Conservation (phyloP, 352 stramenopile species). For the Phytopythium delawarense region DNA sequence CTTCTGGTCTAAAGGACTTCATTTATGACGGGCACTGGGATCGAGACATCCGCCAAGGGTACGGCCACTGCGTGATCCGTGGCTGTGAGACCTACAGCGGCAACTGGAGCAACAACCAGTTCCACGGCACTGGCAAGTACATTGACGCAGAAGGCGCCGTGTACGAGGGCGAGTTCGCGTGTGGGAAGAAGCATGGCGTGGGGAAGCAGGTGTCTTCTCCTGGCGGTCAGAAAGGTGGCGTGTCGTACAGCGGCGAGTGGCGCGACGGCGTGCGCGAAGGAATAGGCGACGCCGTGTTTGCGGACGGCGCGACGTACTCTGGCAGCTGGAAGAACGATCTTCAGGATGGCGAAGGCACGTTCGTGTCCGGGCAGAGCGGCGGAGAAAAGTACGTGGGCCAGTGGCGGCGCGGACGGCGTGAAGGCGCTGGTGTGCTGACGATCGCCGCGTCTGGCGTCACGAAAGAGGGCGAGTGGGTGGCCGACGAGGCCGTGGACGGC, state of each 20-base stretch:
- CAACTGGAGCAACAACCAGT: slow-evolving; percentile 65
- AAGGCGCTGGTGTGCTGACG: slow-evolving; percentile 46
- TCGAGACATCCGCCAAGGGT: slow-evolving; percentile 47
- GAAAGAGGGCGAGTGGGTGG: slow-evolving; percentile 64
- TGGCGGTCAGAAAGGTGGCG: slow-evolving; percentile 1
- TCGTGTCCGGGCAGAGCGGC: slow-evolving; percentile 33
- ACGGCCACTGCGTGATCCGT: slow-evolving; percentile 75
- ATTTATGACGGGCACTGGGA: slow-evolving; percentile 81
- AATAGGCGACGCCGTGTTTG: slow-evolving; percentile 52
- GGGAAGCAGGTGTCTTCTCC: slow-evolving; percentile 28
- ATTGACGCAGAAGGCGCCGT: slow-evolving; percentile 77
- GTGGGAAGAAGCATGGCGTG: slow-evolving; percentile 72
- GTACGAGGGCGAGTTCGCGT: slow-evolving; percentile 79
- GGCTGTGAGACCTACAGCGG: slow-evolving; percentile 74
- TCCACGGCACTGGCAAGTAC: slow-evolving; percentile 74
- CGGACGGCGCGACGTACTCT: slow-evolving; percentile 52
- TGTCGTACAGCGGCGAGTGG: slow-evolving; percentile 69
- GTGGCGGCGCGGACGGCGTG: slow-evolving; percentile 44
- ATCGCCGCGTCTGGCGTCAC: slow-evolving; percentile 43
- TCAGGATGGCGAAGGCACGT: slow-evolving; percentile 60
- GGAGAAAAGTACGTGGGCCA: slow-evolving; percentile 72
- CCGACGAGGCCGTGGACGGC: slow-evolving; percentile 52
- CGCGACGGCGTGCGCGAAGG: slow-evolving; percentile 43
- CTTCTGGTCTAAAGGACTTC: slow-evolving; percentile 68
- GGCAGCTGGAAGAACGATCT: slow-evolving; percentile 51